Percentiles rank a stretch among this genome's conserved stretches.
These are phyloP conservation scores for Aegilops sharonensis DNA, from an alignment of 176 grass and related monocot species.

Conservation along the genomic window DNA sequence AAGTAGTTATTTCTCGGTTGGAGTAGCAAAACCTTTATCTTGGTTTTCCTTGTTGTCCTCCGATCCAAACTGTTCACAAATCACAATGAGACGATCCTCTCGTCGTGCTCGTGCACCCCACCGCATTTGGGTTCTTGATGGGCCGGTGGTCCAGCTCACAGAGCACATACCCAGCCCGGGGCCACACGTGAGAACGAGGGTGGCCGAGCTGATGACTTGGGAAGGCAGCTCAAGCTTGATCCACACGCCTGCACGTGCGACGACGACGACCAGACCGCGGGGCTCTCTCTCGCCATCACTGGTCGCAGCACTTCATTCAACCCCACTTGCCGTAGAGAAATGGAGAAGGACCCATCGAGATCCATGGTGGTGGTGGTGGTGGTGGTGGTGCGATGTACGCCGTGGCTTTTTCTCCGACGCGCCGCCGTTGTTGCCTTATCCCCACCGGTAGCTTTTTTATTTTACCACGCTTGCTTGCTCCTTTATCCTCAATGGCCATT, in stretches of 20 bases:
- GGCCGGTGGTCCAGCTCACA: background rate
- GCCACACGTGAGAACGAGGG: background rate
- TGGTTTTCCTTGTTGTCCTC: too few relatives aligned
- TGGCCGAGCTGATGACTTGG: background rate
- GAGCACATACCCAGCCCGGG: background rate
- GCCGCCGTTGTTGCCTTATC: conserved; percentile 25
- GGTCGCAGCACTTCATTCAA: background rate
- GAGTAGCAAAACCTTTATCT: too few relatives aligned
- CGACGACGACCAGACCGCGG: conserved; percentile 3
- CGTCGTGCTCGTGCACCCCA: background rate
- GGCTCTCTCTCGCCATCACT: background rate
- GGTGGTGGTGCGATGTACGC: background rate
- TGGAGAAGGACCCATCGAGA: background rate
- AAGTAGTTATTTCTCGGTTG: too few relatives aligned
- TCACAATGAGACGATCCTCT: too few relatives aligned
- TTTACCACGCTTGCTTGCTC: background rate
- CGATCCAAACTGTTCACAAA: too few relatives aligned
- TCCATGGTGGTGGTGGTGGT: background rate
- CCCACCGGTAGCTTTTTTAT: background rate
- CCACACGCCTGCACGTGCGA: conserved; percentile 44
- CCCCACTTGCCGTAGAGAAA: background rate
- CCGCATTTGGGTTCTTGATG: background rate
- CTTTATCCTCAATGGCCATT: background rate
- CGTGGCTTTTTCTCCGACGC: background rate
- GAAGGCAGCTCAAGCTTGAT: conserved; percentile 1